phyloP scores from a whole-genome alignment of 768 basidiomycete genomes.

The Leccinum boreale region DNA sequence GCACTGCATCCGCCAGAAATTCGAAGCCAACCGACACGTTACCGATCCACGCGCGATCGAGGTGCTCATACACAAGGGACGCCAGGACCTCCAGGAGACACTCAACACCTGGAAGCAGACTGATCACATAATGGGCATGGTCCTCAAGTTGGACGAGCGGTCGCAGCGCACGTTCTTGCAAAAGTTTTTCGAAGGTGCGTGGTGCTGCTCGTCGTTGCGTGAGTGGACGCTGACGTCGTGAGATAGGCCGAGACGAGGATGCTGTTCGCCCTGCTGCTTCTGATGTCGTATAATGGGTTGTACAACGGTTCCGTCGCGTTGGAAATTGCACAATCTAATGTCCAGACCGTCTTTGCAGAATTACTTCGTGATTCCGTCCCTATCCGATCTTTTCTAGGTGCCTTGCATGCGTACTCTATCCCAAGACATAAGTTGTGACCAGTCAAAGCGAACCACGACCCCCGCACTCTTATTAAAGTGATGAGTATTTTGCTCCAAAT shows the following conservation, averaged over 20 bases:
- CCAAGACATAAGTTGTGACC: neutral
- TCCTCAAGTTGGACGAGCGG: slow-evolving; percentile 50
- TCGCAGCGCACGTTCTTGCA: slow-evolving; percentile 66
- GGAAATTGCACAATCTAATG: slow-evolving; percentile 6
- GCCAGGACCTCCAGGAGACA: slow-evolving; percentile 90
- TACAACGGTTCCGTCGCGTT: neutral
- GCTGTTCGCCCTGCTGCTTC: slow-evolving; percentile 68
- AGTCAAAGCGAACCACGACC: neutral
- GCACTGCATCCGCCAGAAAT: slow-evolving; percentile 77
- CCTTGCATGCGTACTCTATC: neutral
- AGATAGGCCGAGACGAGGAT: slow-evolving; percentile 71
- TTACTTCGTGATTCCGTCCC: neutral
- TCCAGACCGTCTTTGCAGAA: neutral
- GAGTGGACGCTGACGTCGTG: neutral
- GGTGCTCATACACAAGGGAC: slow-evolving; percentile 77
- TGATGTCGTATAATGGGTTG: slow-evolving; percentile 25
- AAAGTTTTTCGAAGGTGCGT: slow-evolving; percentile 80
- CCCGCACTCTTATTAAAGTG: neutral
- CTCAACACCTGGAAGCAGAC: slow-evolving; percentile 92
- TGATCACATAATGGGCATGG: slow-evolving; percentile 73
- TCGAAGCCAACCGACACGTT: slow-evolving; percentile 82
- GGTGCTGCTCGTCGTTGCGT: neutral
- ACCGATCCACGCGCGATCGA: slow-evolving; percentile 83
- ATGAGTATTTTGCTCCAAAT: neutral
- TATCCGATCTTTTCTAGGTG: neutral